Evolutionary conservation across 2,329 filamentous ascomycete genomes (phyloP).

Genomic region (Stagonosporopsis rhizophila): DNA sequence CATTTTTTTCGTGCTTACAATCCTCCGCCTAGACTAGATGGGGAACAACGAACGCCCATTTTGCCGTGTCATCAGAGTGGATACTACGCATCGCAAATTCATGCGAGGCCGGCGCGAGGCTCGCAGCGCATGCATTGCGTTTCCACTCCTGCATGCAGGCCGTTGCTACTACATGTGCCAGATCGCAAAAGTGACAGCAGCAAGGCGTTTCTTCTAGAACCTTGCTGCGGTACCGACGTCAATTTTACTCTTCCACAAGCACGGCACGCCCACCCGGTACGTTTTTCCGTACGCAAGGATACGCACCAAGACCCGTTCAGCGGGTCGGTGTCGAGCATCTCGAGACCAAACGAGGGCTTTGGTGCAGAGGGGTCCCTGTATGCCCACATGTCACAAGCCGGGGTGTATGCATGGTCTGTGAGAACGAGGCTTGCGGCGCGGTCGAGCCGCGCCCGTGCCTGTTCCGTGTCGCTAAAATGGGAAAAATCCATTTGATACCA

Average conservation of each 20-base stretch:
- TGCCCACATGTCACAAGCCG: conserved; percentile 14
- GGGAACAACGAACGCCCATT: neutral
- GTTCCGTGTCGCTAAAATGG: conserved; percentile 1
- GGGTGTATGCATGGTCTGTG: conserved; percentile 18
- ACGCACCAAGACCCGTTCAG: neutral
- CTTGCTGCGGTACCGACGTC: neutral
- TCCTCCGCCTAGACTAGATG: neutral
- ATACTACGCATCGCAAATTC: neutral
- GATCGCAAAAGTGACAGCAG: neutral
- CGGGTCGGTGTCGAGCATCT: neutral
- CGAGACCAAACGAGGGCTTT: conserved; percentile 4
- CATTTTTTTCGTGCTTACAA: conserved; percentile 11
- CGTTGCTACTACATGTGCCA: neutral
- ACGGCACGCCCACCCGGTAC: conserved; percentile 3
- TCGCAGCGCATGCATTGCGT: neutral
- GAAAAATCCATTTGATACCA: neutral
- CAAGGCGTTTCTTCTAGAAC: neutral
- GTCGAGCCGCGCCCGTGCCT: conserved; percentile 9
- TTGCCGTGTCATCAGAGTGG: neutral
- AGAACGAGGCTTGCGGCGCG: conserved; percentile 14
- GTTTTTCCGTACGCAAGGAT: conserved; percentile 3
- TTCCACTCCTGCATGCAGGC: neutral
- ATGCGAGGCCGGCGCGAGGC: neutral
- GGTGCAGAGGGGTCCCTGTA: conserved; percentile 10
- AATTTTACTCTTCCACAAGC: neutral